These are phyloP conservation scores for Botrytis medusae DNA, from an alignment of 2,329 filamentous ascomycete species.

Conservation along the genomic window DNA sequence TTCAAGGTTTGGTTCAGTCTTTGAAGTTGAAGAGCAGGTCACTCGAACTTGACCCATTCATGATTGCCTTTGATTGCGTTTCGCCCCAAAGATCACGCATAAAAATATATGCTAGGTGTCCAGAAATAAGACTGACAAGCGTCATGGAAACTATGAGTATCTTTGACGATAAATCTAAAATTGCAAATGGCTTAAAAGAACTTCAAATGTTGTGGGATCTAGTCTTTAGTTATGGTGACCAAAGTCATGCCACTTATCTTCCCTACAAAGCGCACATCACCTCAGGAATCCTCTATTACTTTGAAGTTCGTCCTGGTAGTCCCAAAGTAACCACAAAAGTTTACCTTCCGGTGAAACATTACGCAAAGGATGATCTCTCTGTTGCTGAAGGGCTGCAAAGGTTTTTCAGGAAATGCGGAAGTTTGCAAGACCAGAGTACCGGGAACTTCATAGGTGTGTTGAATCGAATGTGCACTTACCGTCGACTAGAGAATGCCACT, in stretches of 20 bases:
- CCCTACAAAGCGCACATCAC: not conserved
- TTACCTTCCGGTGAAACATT: slow-evolving; percentile 4
- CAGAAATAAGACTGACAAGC: not conserved
- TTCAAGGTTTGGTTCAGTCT: not conserved
- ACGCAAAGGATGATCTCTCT: not conserved
- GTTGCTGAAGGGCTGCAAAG: not conserved
- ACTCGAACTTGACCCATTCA: not conserved
- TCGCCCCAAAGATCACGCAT: not conserved
- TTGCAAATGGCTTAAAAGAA: not conserved
- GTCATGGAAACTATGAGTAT: not conserved
- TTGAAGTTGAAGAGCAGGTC: too few species aligned
- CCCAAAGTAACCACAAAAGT: not conserved
- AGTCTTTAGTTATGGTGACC: not conserved
- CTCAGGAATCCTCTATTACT: slow-evolving; percentile 6
- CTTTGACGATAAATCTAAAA: not conserved
- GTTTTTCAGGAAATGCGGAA: not conserved
- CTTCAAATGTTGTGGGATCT: not conserved
- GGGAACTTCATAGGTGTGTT: not conserved
- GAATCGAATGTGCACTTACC: not conserved
- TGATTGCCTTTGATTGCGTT: not conserved
- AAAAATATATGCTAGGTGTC: not conserved
- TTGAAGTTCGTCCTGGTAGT: not conserved
- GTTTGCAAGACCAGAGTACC: not conserved
- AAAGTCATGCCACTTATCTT: not conserved
- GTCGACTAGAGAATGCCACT: not conserved